Base-by-base conservation (phyloP, 2,329 filamentous ascomycete genomes). In the Aspergillus aculeatinus region DNA sequence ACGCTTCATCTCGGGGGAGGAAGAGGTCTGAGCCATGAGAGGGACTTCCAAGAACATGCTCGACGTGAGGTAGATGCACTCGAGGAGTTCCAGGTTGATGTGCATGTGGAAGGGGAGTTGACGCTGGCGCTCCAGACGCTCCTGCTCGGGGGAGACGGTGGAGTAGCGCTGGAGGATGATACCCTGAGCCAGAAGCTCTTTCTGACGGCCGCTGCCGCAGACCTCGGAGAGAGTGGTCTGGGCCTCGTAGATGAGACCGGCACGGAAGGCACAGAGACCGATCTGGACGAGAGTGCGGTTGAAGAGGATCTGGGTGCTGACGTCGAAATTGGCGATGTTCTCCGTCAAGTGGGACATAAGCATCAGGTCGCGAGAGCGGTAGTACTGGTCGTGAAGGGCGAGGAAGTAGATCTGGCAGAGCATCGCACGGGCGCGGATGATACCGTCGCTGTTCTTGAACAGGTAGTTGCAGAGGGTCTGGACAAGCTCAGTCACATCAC, bases 51-150 rank as follows among this genome's bases (percentile, higher is more conserved):
- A 87, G 67, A 99, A 89, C 95, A 99, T 99, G 80, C 92, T 97
- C 83, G 94, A 98, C 54, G 95, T 98, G 61, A 99, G 86, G 82
- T 99, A 99, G 63, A 98, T 94, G 74, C 95, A 98, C 82, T 99
- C 95, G 44, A 99, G 86, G 58, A 99, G 87, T 79, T 99, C 95
- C 55, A 99, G 86, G 83, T 99, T 99, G 84, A 99, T 99, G 85
- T 99, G 95, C 92, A 99, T 97, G 83, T 99, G 95, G 88, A 99
- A 99, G 42, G 95, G 95, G 68, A 99, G 86, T 81, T 99, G 95
- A 71, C 95, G 89, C 81, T 98, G 94, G 76, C 95, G 91, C 83
- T 99, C 95, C 44, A 98, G 85, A 67, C 94, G 91, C 82, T 99
- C 95, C 80, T 99, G 95, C 80, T 99, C 95, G 19, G 95, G 95